Conservation (phyloP, 192 early-diverging fungal genomes). For the Podila verticillata region DNA sequence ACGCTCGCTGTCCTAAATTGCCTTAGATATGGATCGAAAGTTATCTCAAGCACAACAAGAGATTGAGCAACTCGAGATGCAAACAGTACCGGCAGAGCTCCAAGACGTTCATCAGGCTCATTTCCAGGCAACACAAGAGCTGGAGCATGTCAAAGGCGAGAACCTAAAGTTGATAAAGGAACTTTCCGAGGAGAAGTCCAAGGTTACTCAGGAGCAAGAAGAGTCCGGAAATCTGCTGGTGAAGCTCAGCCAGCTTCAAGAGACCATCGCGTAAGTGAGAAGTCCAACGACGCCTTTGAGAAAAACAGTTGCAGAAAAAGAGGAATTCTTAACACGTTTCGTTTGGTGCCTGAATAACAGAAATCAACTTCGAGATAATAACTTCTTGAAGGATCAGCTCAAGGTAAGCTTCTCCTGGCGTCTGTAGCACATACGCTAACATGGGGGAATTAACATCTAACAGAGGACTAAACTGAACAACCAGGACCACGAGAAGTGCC, state of each 20-base stretch:
- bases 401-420: neutral
- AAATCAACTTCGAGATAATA: conserved; percentile 37
- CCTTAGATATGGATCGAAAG: conserved; percentile 24
- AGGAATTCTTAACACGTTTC: neutral
- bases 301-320: too few species aligned
- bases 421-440: neutral
- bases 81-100: conserved; percentile 30
- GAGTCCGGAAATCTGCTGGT: conserved; percentile 36
- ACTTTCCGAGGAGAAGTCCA: conserved; percentile 24
- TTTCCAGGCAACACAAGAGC: conserved; percentile 43
- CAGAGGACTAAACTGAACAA: neutral
- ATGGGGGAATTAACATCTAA: neutral
- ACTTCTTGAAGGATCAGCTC: conserved; percentile 20
- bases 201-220: conserved; percentile 37
- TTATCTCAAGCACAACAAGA: conserved; percentile 30
- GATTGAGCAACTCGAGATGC: conserved; percentile 41
- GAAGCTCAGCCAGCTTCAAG: conserved; percentile 47
- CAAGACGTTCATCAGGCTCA: conserved; percentile 41
- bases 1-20: neutral
- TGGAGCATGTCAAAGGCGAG: conserved; percentile 22
- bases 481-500: conserved; percentile 30
- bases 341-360: conserved; percentile 4
- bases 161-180: conserved; percentile 10
- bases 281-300: too few species aligned
- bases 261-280: conserved; percentile 31